Percentiles rank a stretch among this genome's conserved stretches.
phyloP scores from a whole-genome alignment of 192 early-diverging fungal species.

The Obelidium mucronatum region DNA sequence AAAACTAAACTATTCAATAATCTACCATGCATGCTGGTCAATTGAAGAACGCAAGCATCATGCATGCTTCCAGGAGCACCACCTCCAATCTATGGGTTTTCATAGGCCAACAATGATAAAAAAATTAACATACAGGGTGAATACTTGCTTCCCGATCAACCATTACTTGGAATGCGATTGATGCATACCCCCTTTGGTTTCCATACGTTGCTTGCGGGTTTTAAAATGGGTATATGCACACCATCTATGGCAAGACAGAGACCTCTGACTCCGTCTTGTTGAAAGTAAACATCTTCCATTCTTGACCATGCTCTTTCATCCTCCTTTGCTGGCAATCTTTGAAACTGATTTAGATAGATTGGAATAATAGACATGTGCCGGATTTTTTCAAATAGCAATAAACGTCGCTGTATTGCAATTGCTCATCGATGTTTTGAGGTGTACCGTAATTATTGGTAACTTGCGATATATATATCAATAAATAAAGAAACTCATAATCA shows the following conservation, averaged over 20 bases:
- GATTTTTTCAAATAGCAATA: too few relatives aligned
- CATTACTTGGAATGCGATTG: constrained; percentile 13
- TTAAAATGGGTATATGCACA: background rate
- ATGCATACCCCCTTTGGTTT: constrained; percentile 10
- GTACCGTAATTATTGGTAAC: too few relatives aligned
- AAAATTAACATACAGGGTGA: too few relatives aligned
- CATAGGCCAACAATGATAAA: too few relatives aligned
- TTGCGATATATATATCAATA: too few relatives aligned
- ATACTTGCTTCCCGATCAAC: constrained; percentile 15
- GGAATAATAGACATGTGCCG: too few relatives aligned
- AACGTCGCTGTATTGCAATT: too few relatives aligned
- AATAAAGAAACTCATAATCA: too few relatives aligned
- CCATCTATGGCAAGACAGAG: constrained; percentile 24
- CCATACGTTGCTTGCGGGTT: background rate
- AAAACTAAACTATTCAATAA: background rate
- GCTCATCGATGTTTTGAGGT: too few relatives aligned
- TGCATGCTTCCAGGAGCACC: constrained; percentile 11
- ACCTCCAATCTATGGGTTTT: background rate
- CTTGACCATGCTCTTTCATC: background rate
- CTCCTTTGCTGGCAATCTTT: background rate
- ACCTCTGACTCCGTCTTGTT: background rate
- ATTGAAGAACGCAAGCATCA: background rate
- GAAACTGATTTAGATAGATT: background rate
- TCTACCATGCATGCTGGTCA: background rate
- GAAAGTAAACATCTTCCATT: background rate